These are phyloP conservation scores for Moniliella sp. DNA, from an alignment of 1,284 basidiomycete genomes.

Conservation along the genomic window DNA sequence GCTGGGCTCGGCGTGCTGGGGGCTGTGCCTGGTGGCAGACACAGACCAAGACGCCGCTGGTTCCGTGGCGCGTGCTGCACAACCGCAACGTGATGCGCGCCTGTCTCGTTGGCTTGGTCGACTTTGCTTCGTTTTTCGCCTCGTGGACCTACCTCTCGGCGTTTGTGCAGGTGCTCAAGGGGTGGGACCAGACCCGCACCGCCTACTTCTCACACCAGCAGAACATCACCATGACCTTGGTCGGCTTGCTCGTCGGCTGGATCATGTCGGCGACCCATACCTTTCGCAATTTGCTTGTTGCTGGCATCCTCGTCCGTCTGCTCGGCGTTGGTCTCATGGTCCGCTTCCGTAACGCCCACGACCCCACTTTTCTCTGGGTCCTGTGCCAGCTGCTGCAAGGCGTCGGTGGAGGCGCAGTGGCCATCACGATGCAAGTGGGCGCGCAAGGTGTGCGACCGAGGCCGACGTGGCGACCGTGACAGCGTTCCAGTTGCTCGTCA, in stretches of 20 bases:
- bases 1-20: conserved; percentile 2
- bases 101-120: conserved; percentile 30
- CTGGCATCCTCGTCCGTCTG: conserved; percentile 49
- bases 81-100: conserved; percentile 30
- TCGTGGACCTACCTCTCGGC: conserved; percentile 29
- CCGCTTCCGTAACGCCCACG: conserved; percentile 45
- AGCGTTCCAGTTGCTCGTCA: conserved; percentile 55
- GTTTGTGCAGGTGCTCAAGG: conserved; percentile 27
- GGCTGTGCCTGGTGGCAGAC: conserved; percentile 36
- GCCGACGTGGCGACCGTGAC: conserved; percentile 57
- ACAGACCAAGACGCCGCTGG: conserved; percentile 36
- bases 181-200: conserved; percentile 20
- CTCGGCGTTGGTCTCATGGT: conserved; percentile 40
- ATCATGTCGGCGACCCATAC: conserved; percentile 42
- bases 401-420: conserved; percentile 55
- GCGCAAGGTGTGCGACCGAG: conserved; percentile 59
- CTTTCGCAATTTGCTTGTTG: conserved; percentile 47
- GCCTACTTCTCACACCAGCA: conserved; percentile 12
- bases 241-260: conserved; percentile 45
- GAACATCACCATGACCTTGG: conserved; percentile 46
- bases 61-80: conserved; percentile 34
- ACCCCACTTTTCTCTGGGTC: conserved; percentile 37
- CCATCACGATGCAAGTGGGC: conserved; percentile 48
- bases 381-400: conserved; percentile 48
- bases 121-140: conserved; percentile 35